Evolutionary conservation across 805 yeast species (phyloP), one percentile per base, ranked within the genome.

Genomic region (Lipomyces orientalis): DNA sequence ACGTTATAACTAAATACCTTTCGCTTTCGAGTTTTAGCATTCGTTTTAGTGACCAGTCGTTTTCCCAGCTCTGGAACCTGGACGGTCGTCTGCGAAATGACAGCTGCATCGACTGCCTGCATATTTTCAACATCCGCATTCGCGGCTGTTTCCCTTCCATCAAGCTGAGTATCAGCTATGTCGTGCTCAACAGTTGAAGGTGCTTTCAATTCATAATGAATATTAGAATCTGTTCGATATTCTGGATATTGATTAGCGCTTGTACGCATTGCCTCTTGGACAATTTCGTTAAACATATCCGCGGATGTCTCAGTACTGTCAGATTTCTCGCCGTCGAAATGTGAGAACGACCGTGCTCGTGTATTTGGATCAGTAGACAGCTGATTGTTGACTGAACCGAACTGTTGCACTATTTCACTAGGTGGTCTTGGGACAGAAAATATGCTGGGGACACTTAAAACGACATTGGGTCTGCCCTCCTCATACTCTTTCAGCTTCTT

Each of bases 401-500:
- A 7, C 7, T 43, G 49, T 43, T 43, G 22, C 9, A 43, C 7
- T 22, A 43, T n/a, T 16, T 43, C 49, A 43, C 16, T 5, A 1
- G 49, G 49, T 43, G 49, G 49, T 43, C n/a, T 43, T 7, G 49
- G 49, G 16, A 43, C 22, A 43, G 49, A 43, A 19, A 43, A 43
- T 43, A 43, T 43, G 7, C 49, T 43, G 49, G 49, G 49, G 25
- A 43, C 49, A 14, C 49, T 43, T 43, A 43, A 43, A n/a, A 43
- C 19, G n/a, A 43, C 49, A 19, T 43, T 43, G 19, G 55, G 55
- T 31, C 34, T n/a, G n/a, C 55, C 55, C 34, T 52, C 55, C n/a
- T 52, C 55, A 31, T 12, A 25, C 12, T 25, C 55, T 52, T 19
- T 52, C n/a, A 52, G 55, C 55, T 25, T 52, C 34, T 52, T 52